Conservation (phyloP, 2,329 filamentous ascomycete species). For the Pseudogymnoascus sp. region DNA sequence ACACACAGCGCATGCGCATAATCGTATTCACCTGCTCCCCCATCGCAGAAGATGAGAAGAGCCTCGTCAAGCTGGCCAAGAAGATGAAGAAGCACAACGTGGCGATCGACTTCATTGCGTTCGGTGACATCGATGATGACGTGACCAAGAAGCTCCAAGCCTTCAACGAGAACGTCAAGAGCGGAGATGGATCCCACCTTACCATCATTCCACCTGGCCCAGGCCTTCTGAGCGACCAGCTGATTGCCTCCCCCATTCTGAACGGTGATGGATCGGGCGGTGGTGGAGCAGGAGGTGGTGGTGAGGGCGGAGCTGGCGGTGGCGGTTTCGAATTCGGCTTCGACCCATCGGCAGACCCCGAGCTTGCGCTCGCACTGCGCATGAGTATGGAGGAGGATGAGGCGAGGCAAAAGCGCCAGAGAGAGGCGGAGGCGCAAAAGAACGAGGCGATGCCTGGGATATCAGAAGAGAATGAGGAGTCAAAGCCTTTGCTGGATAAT, state of each 20-base stretch:
- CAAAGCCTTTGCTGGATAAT: conserved; percentile 54
- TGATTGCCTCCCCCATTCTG: conserved; percentile 82
- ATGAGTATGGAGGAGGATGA: conserved; percentile 99
- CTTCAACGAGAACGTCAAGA: conserved; percentile 90
- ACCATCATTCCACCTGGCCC: conserved; percentile 85
- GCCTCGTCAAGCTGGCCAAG: conserved; percentile 80
- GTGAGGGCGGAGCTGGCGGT: conserved; percentile 47
- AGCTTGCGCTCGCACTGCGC: conserved; percentile 84
- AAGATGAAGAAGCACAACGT: conserved; percentile 99
- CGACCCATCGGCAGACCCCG: conserved; percentile 84
- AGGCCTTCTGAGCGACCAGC: conserved; percentile 85
- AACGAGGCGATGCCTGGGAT: conserved; percentile 75
- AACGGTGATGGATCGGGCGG: conserved; percentile 66
- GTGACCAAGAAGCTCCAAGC: conserved; percentile 86
- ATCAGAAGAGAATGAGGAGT: conserved; percentile 66
- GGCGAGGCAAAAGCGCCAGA: conserved; percentile 77
- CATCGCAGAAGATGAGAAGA: conserved; percentile 81
- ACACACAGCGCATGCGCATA: conserved; percentile 91
- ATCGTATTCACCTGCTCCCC: conserved; percentile 95
- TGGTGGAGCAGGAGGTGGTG: conserved; percentile 42
- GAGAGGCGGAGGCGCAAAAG: conserved; percentile 55
- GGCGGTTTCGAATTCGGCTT: conserved; percentile 79
- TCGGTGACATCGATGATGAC: conserved; percentile 87
- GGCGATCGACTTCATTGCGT: conserved; percentile 87
- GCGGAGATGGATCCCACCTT: conserved; percentile 82